These are phyloP conservation scores for Starmerella potacharoeniae DNA, from an alignment of 805 yeast species.

Conservation along the genomic window DNA sequence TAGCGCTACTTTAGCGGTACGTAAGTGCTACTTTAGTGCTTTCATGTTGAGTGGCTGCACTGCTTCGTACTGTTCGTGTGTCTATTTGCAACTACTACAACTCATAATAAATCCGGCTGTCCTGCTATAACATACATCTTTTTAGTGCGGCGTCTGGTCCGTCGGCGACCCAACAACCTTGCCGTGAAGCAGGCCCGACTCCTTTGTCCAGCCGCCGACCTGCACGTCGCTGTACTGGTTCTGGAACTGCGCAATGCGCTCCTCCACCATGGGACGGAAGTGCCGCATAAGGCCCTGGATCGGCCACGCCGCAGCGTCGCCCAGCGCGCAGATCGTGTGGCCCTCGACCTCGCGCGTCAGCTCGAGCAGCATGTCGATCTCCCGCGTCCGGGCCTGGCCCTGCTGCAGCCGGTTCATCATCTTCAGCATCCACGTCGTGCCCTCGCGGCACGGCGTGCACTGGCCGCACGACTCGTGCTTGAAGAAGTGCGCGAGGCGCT, in stretches of 20 bases:
- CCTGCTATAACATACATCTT: not conserved
- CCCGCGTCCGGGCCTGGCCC: constrained; percentile 72
- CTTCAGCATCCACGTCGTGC: constrained; percentile 73
- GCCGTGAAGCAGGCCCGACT: constrained; percentile 51
- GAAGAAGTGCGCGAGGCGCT: constrained; percentile 71
- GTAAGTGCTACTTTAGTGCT: too few species aligned
- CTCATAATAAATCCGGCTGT: not conserved
- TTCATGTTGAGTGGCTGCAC: too few species aligned
- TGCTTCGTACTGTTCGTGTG: not conserved
- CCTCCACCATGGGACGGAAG: constrained; percentile 72
- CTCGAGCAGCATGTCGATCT: constrained; percentile 76
- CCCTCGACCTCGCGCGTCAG: constrained; percentile 81
- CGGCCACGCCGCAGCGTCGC: constrained; percentile 93
- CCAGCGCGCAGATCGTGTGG: constrained; percentile 84
- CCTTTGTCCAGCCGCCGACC: constrained; percentile 71
- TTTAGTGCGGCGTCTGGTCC: constrained; percentile 17
- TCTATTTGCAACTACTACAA: constrained; percentile 1
- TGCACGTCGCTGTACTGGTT: constrained; percentile 38
- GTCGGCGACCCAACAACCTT: constrained; percentile 39
- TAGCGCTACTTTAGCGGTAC: too few species aligned
- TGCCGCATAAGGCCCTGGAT: constrained; percentile 78
- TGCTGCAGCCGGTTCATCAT: constrained; percentile 71
- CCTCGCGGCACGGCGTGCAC: constrained; percentile 92
- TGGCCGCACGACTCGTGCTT: constrained; percentile 92
- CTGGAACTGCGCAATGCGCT: constrained; percentile 56